phyloP scores from a whole-genome alignment of 2,329 filamentous ascomycete genomes.

The Epichloe scottii region DNA sequence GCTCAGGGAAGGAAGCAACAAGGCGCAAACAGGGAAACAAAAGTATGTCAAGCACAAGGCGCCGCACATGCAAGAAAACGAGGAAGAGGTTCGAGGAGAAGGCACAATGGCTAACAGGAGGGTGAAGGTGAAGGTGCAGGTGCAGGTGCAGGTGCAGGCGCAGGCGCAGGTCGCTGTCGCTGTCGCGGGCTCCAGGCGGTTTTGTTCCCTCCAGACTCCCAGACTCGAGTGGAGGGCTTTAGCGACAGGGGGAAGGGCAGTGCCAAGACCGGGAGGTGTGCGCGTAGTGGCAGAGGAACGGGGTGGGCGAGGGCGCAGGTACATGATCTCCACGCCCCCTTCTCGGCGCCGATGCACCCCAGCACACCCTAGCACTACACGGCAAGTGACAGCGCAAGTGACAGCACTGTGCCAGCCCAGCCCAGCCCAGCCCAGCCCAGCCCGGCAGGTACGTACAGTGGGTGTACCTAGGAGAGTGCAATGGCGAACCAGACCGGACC shows the following conservation, averaged over 20 bases:
- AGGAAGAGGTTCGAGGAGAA: not conserved
- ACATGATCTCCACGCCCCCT: not conserved
- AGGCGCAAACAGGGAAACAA: not conserved
- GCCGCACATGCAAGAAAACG: not conserved
- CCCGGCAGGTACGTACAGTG: too few relatives aligned
- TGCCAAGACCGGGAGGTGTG: not conserved
- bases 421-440: too few relatives aligned
- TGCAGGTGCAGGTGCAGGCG: not conserved
- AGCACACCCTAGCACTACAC: too few relatives aligned
- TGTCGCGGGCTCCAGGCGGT: not conserved
- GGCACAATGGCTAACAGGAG: not conserved
- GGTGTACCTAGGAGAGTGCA: too few relatives aligned
- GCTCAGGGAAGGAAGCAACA: not conserved
- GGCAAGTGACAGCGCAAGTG: too few relatives aligned
- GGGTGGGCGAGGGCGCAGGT: not conserved
- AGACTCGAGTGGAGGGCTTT: not conserved
- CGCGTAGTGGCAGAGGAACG: not conserved
- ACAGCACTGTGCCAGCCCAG: too few relatives aligned
- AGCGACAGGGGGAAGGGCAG: not conserved
- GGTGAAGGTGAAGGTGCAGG: not conserved
- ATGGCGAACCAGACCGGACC: too few relatives aligned
- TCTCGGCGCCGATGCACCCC: not conserved
- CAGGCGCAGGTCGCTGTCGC: not conserved
- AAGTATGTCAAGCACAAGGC: not conserved
- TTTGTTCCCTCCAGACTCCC: not conserved